These are phyloP conservation scores for Trichothecium roseum DNA, from an alignment of 2,329 filamentous ascomycete genomes.

Conservation along the genomic window DNA sequence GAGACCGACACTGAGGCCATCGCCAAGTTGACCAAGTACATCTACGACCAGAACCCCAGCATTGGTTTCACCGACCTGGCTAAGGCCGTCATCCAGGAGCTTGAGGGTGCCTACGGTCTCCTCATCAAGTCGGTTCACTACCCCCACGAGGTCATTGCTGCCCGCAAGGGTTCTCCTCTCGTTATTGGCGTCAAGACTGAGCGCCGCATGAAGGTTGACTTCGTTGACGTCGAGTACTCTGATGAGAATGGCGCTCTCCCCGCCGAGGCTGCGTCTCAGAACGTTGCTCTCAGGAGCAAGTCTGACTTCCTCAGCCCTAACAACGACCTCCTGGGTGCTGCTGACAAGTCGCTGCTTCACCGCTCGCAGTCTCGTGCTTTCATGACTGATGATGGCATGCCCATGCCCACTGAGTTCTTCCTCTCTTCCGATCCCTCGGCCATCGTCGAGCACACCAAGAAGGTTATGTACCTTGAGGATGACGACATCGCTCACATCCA, in stretches of 20 bases:
- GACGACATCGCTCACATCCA: slow-evolving; percentile 99
- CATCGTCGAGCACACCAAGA: slow-evolving; percentile 99
- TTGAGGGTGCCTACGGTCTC: slow-evolving; percentile 94
- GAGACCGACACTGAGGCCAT: slow-evolving; percentile 99
- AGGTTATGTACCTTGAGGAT: slow-evolving; percentile 98
- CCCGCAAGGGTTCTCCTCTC: slow-evolving; percentile 94
- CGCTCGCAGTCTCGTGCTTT: slow-evolving; percentile 97
- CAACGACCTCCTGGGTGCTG: slow-evolving; percentile 60
- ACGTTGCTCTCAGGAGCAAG: slow-evolving; percentile 80
- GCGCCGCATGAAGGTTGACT: slow-evolving; percentile 99
- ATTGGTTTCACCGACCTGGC: slow-evolving; percentile 94
- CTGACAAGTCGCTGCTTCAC: slow-evolving; percentile 97
- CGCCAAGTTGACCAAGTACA: slow-evolving; percentile 96
- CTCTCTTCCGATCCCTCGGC: slow-evolving; percentile 96
- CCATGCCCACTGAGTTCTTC: slow-evolving; percentile 98
- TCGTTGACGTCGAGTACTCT: slow-evolving; percentile 95
- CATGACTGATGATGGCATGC: slow-evolving; percentile 95
- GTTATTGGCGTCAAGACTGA: slow-evolving; percentile 95
- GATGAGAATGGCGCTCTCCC: slow-evolving; percentile 76
- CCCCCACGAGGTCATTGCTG: slow-evolving; percentile 94
- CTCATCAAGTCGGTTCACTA: slow-evolving; percentile 98
- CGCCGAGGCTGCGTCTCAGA: slow-evolving; percentile 91
- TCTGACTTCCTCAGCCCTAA: slow-evolving; percentile 57
- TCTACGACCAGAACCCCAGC: slow-evolving; percentile 86
- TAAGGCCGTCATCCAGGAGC: slow-evolving; percentile 96